Percentiles rank a stretch among this genome's conserved stretches.
Conservation (phyloP, 495 filamentous ascomycete genomes). For the Talaromyces proteolyticus region DNA sequence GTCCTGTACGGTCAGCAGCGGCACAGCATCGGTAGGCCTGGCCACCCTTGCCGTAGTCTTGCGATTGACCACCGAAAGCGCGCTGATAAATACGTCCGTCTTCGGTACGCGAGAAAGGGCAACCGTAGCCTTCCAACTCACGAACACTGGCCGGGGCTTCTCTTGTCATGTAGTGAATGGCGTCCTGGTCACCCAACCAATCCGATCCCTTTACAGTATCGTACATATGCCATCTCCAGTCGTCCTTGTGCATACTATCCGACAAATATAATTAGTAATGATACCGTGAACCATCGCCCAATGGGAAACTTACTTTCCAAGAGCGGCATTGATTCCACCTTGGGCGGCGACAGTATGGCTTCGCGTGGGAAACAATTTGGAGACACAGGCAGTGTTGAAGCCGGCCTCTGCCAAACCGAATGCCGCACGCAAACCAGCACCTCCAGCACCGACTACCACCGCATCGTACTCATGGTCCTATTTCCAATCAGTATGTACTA, state of each 20-base stretch:
- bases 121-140: conserved; percentile 95
- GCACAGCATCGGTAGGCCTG: conserved; percentile 96
- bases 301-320: conserved; percentile 63
- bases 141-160: conserved; percentile 89
- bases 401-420: conserved; percentile 96
- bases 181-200: conserved; percentile 98
- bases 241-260: conserved; percentile 72
- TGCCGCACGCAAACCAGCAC: conserved; percentile 88
- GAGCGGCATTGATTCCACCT: conserved; percentile 84
- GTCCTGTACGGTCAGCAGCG: conserved; percentile 91
- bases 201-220: conserved; percentile 98
- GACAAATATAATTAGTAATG: background rate
- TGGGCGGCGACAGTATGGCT: conserved; percentile 88
- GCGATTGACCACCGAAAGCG: conserved; percentile 94
- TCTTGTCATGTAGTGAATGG: conserved; percentile 98
- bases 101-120: conserved; percentile 95
- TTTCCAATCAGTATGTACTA: background rate
- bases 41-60: conserved; percentile 90
- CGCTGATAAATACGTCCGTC: conserved; percentile 98
- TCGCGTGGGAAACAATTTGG: conserved; percentile 94
- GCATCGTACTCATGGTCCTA: conserved; percentile 81
- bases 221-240: conserved; percentile 99
- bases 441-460: conserved; percentile 90
- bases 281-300: background rate
- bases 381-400: conserved; percentile 97